Conservation (phyloP, 345 rosid genomes). For the Pistacia atlantica region DNA sequence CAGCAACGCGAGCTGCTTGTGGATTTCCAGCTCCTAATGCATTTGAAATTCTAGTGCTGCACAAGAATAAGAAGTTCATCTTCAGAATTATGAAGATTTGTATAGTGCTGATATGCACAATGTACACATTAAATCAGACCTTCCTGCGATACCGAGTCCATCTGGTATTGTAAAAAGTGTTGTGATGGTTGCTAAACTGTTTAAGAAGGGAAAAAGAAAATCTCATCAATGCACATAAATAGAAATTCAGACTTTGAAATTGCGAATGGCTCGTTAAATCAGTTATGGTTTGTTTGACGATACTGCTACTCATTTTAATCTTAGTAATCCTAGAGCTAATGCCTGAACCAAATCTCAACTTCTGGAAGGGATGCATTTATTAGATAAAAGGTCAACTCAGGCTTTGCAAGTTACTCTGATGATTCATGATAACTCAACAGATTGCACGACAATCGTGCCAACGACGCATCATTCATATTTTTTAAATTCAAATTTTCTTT, state of each 20-base stretch:
- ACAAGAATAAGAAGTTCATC: neutral
- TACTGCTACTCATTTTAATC: too few species aligned
- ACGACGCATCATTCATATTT: too few species aligned
- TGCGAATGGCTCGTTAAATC: too few species aligned
- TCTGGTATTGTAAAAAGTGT: slow-evolving; percentile 61
- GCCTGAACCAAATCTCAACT: too few species aligned
- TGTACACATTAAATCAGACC: slow-evolving; percentile 35
- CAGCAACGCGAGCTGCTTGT: slow-evolving; percentile 47
- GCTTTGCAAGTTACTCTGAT: too few species aligned
- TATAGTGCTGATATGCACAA: neutral
- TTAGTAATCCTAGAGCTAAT: too few species aligned
- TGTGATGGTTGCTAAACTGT: slow-evolving; percentile 57
- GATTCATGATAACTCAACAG: too few species aligned
- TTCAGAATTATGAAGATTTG: neutral
- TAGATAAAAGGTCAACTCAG: too few species aligned
- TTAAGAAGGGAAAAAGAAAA: neutral
- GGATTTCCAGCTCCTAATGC: slow-evolving; percentile 81
- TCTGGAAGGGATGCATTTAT: too few species aligned
- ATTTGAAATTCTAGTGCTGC: slow-evolving; percentile 83
- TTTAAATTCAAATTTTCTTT: neutral
- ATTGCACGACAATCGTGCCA: too few species aligned
- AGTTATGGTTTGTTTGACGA: too few species aligned
- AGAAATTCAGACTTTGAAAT: too few species aligned
- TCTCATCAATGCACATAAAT: neutral
- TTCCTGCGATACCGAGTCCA: slow-evolving; percentile 62